Conservation (phyloP, 139 green algal genomes). For the Limnomonas spitsbergensis region DNA sequence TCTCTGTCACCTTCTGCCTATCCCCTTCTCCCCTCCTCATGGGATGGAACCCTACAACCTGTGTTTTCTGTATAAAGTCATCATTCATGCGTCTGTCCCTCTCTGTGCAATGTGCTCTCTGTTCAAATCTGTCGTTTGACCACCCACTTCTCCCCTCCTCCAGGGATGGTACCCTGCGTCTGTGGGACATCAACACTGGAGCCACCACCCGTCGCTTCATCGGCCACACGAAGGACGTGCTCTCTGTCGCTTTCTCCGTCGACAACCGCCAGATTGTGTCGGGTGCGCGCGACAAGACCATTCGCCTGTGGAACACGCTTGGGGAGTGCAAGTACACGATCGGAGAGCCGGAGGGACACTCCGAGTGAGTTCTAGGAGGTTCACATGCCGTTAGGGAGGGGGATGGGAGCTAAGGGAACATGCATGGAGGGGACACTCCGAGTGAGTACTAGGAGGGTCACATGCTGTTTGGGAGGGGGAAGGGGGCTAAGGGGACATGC, state of each 20-base stretch:
- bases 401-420: constrained; percentile 99
- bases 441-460: constrained; percentile 24
- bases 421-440: constrained; percentile 89
- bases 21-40: too few relatives aligned
- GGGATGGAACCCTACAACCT: too few relatives aligned
- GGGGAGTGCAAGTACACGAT: constrained; percentile 99
- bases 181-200: constrained; percentile 98
- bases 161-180: constrained; percentile 94
- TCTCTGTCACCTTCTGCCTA: too few relatives aligned
- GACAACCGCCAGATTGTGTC: constrained; percentile 99
- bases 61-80: too few relatives aligned
- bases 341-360: constrained; percentile 90
- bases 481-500: constrained; percentile 99
- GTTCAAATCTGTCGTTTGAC: too few relatives aligned
- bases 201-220: constrained; percentile 95
- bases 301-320: constrained; percentile 98
- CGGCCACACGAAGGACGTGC: constrained; percentile 98
- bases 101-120: too few relatives aligned
- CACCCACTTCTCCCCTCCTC: not conserved
- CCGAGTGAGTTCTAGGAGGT: constrained; percentile 34
- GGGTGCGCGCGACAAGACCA: constrained; percentile 92
- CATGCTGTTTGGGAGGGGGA: too few relatives aligned
- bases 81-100: too few relatives aligned
- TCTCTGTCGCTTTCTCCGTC: constrained; percentile 97
- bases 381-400: too few relatives aligned